Percentiles rank a stretch among this genome's conserved stretches.
Conservation (phyloP, 345 rosid genomes). For the Eucalyptus viminalis region DNA sequence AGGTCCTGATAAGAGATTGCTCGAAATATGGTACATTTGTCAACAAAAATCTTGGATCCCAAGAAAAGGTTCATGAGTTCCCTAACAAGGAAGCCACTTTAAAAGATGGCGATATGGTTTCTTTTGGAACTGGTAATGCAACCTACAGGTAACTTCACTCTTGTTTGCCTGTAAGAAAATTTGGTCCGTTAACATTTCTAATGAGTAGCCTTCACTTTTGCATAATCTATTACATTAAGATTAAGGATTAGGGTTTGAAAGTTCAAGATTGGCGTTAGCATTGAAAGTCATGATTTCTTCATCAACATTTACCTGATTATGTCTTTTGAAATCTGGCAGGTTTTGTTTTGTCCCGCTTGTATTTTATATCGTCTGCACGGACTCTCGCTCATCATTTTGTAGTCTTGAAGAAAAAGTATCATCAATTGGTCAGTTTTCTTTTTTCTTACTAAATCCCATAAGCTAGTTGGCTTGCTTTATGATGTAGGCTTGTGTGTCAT, state of each 20-base stretch:
- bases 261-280: background rate
- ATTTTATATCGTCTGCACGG: slow-evolving; percentile 33
- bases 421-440: slow-evolving; percentile 54
- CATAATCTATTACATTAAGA: background rate
- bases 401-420: slow-evolving; percentile 39
- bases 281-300: background rate
- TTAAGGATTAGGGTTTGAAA: background rate
- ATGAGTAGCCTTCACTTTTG: background rate
- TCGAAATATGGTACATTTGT: slow-evolving; percentile 89
- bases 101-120: slow-evolving; percentile 56
- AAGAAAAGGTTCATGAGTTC: slow-evolving; percentile 52
- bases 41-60: slow-evolving; percentile 24
- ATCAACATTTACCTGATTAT: background rate
- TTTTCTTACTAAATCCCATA: background rate
- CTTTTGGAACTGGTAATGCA: slow-evolving; percentile 85
- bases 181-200: background rate
- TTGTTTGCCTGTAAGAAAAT: background rate
- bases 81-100: slow-evolving; percentile 48
- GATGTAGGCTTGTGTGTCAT: background rate
- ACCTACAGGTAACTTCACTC: slow-evolving; percentile 42
- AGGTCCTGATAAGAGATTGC: slow-evolving; percentile 53
- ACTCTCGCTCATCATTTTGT: slow-evolving; percentile 18
- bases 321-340: slow-evolving; percentile 26
- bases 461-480: background rate
- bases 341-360: slow-evolving; percentile 48